Evolutionary conservation across 75 land plant genomes (phyloP).

Genomic region (Selaginella tamariscina): DNA sequence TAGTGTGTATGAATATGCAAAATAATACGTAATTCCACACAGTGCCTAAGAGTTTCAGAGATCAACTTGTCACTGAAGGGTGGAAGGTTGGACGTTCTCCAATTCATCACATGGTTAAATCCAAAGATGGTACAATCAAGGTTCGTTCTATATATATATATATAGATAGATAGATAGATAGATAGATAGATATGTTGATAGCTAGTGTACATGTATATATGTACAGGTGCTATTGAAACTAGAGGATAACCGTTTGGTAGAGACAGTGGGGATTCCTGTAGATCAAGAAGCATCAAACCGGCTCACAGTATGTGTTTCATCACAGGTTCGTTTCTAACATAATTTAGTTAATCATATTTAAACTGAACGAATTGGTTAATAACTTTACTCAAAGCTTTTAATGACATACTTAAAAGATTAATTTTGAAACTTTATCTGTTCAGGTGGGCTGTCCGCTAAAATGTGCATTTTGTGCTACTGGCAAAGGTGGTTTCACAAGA

Average conservation of each 20-base stretch:
- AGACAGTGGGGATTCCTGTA: conserved; percentile 93
- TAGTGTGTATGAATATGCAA: not conserved
- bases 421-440: conserved; percentile 4
- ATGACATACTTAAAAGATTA: too few species aligned
- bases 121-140: conserved; percentile 95
- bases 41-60: conserved; percentile 79
- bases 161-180: too few species aligned
- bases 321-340: conserved; percentile 46
- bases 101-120: conserved; percentile 45
- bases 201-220: not conserved
- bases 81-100: conserved; percentile 93
- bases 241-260: conserved; percentile 72
- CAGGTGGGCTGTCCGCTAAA: conserved; percentile 95
- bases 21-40: not conserved
- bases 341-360: not conserved
- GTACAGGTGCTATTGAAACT: conserved; percentile 63
- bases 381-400: too few species aligned
- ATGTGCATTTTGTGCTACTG: conserved; percentile 96
- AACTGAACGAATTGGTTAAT: not conserved
- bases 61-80: conserved; percentile 47
- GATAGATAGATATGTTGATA: too few species aligned
- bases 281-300: conserved; percentile 48
- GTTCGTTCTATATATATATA: too few species aligned
- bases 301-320: conserved; percentile 91
- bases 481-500: conserved; percentile 89